These are phyloP conservation scores for Lomentospora prolificans DNA, from an alignment of 2,329 filamentous ascomycete species.

Conservation along the genomic window DNA sequence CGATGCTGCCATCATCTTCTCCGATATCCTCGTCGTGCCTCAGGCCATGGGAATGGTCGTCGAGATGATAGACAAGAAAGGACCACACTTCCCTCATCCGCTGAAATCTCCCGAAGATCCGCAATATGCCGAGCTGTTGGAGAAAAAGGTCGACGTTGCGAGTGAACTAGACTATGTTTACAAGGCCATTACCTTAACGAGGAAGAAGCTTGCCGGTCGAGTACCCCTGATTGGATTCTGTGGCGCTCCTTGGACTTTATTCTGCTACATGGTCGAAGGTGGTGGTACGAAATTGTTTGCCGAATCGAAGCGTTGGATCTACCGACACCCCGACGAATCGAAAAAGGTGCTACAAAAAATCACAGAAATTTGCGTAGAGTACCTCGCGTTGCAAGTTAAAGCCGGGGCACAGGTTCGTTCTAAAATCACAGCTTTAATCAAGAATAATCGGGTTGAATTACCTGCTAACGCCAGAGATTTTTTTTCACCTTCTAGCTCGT, in stretches of 20 bases:
- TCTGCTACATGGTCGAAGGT: constrained; percentile 99
- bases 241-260: constrained; percentile 89
- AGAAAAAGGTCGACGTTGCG: constrained; percentile 71
- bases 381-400: constrained; percentile 82
- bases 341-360: constrained; percentile 84
- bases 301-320: constrained; percentile 94
- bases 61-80: constrained; percentile 96
- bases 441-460: not conserved
- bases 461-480: constrained; percentile 6
- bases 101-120: constrained; percentile 68
- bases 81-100: constrained; percentile 85
- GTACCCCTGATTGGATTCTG: constrained; percentile 96
- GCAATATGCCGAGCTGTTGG: constrained; percentile 72
- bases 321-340: constrained; percentile 71
- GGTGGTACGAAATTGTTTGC: constrained; percentile 93
- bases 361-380: constrained; percentile 87
- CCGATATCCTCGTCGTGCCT: constrained; percentile 93
- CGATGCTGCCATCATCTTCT: constrained; percentile 97
- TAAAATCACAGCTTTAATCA: not conserved
- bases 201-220: constrained; percentile 75
- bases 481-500: constrained; percentile 47
- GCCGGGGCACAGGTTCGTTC: constrained; percentile 72
- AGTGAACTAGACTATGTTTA: constrained; percentile 89
- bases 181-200: constrained; percentile 83
- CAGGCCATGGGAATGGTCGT: constrained; percentile 99